Evolutionary conservation across 257 asterid genomes (phyloP), one percentile per base, ranked within the genome.

Genomic region (Petrea volubilis): DNA sequence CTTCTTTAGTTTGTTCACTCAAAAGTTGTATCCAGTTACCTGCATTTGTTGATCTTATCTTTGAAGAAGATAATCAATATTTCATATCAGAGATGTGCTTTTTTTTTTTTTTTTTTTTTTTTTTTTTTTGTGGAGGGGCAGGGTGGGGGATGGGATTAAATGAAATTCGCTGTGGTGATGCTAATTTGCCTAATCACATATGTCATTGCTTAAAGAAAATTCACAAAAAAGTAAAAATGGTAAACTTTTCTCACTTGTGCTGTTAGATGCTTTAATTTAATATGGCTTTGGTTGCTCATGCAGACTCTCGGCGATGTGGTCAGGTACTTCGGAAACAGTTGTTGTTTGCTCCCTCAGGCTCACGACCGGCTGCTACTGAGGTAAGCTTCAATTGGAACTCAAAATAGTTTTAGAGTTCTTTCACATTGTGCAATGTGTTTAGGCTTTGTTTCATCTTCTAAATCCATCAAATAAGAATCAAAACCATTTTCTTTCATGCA

Each of bases 251-350:
- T n/a, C n/a, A n/a, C n/a, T n/a, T 18, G 28, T 65, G 55, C 14
- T 68, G 60, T 14, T 72, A 49, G 74, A 28, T 40, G 74, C 53
- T 67, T 71, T 66, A 13, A 44, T 41, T 62, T 60, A 9, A 1
- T 21, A 50, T 67, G 40, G 72, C 29, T 69, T 44, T n/a, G 49
- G 62, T 67, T 68, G 13, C 68, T 62, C 21, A 14, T 70, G 84
- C 90, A 94, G 98, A 94, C 94, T 65, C 90, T 94, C 31, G 52
- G 58, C 27, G 97, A 94, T 51, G 67, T 91, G 75, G 75, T 91
- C 63, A 79, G 80, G 60, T 85, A 68, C 69, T 89, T 84, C 55
- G 79, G 66, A 27, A 83, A 86, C 74, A 74, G 88, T 62, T 89
- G 96, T 58, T 34, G 61, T 68, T 59, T 74, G 86, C 83, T 94